These are phyloP conservation scores for Brassica napus DNA, from an alignment of 345 rosid genomes.

Conservation along the genomic window Da-Ae NC_063445.1:10651001-10651500, in stretches of 20 bases:
- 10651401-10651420: no score
- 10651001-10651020: background rate
- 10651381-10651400: no score
- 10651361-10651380: no score
- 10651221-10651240: background rate
- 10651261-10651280: background rate
- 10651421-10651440: no score
- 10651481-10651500: no score
- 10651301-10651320: background rate
- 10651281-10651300: background rate
- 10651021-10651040: background rate
- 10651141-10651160: constrained; percentile 1
- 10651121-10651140: constrained; percentile 1
- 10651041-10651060: constrained; percentile 10
- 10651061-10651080: constrained; percentile 7
- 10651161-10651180: background rate
- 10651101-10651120: constrained; percentile 1
- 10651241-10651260: background rate
- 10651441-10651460: no score
- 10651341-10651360: no score
- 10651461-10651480: no score
- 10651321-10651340: no score
- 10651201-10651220: background rate
- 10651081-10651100: constrained; percentile 29
- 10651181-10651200: background rate